phyloP scores from a whole-genome alignment of 768 basidiomycete genomes.

The Boletus coccyginus region DNA sequence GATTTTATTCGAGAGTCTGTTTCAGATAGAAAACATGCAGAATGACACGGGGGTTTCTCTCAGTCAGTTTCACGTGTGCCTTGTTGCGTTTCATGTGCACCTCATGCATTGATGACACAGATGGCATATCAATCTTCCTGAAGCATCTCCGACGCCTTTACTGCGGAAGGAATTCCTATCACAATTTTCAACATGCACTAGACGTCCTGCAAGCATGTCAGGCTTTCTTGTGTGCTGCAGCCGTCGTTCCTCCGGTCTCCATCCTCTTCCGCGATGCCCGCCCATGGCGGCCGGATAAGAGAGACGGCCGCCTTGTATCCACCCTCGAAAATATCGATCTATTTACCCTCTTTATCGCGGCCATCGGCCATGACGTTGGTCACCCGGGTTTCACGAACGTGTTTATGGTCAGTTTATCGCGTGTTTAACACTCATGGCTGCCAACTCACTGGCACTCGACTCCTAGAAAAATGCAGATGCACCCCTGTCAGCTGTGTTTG shows the following conservation, averaged over 20 bases:
- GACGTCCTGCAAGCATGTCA: constrained; percentile 95
- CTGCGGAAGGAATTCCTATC: constrained; percentile 88
- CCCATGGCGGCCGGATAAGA: constrained; percentile 39
- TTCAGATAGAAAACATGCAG: constrained; percentile 74
- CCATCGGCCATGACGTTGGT: constrained; percentile 96
- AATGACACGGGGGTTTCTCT: constrained; percentile 56
- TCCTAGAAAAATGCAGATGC: constrained; percentile 88
- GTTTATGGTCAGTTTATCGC: constrained; percentile 72
- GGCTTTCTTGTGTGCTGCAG: constrained; percentile 75
- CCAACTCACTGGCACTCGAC: constrained; percentile 3
- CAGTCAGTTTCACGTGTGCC: constrained; percentile 41
- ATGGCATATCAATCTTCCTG: constrained; percentile 73
- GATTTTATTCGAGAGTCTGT: constrained; percentile 83
- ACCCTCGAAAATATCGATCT: constrained; percentile 65
- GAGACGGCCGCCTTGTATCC: constrained; percentile 35
- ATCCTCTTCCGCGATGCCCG: constrained; percentile 44
- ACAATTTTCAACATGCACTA: constrained; percentile 96
- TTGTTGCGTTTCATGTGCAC: constrained; percentile 19
- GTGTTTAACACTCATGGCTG: neutral
- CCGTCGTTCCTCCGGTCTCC: constrained; percentile 75
- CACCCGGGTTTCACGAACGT: constrained; percentile 93
- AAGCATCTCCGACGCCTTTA: constrained; percentile 91
- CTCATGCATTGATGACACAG: constrained; percentile 39
- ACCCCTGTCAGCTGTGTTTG: constrained; percentile 84
- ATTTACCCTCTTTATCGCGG: constrained; percentile 83